Evolutionary conservation across 768 basidiomycete genomes (phyloP).

Genomic region (Tricholoma sp.): DNA sequence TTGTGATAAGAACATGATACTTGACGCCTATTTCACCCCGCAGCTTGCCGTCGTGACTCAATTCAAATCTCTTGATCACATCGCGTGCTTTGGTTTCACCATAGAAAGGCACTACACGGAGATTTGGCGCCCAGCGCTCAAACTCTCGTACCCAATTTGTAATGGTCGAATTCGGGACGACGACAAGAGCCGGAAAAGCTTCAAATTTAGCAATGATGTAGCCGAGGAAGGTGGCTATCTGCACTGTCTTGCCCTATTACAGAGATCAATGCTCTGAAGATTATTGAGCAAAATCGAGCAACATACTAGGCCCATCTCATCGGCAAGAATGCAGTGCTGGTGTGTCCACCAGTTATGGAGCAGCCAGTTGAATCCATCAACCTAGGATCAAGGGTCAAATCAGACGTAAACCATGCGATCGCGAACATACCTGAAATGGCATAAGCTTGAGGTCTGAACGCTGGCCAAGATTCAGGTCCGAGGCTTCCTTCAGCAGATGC

Average conservation of each 20-base stretch:
- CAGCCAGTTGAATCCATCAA: constrained; percentile 82
- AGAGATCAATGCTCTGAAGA: neutral
- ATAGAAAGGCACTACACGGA: constrained; percentile 80
- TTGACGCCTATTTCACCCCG: constrained; percentile 47
- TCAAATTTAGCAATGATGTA: constrained; percentile 49
- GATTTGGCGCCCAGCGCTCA: constrained; percentile 73
- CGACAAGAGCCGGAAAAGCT: constrained; percentile 78
- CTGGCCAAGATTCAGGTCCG: constrained; percentile 68
- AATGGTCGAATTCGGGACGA: constrained; percentile 96
- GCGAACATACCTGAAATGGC: constrained; percentile 71
- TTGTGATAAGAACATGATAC: constrained; percentile 89
- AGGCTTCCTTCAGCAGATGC: constrained; percentile 42
- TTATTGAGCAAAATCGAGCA: neutral
- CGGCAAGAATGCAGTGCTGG: constrained; percentile 86
- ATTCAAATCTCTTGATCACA: constrained; percentile 76
- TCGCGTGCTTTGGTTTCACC: constrained; percentile 79
- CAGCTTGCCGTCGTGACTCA: constrained; percentile 51
- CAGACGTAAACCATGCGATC: constrained; percentile 2
- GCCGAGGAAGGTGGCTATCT: constrained; percentile 82
- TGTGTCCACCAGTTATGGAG: constrained; percentile 84
- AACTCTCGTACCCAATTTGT: constrained; percentile 96
- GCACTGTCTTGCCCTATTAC: constrained; percentile 82
- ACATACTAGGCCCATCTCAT: constrained; percentile 91
- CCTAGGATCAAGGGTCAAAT: constrained; percentile 30
- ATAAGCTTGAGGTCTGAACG: constrained; percentile 60